These are phyloP conservation scores for Silene coronaria DNA, from an alignment of 179 eudicot genomes.

Conservation along the genomic window DNA sequence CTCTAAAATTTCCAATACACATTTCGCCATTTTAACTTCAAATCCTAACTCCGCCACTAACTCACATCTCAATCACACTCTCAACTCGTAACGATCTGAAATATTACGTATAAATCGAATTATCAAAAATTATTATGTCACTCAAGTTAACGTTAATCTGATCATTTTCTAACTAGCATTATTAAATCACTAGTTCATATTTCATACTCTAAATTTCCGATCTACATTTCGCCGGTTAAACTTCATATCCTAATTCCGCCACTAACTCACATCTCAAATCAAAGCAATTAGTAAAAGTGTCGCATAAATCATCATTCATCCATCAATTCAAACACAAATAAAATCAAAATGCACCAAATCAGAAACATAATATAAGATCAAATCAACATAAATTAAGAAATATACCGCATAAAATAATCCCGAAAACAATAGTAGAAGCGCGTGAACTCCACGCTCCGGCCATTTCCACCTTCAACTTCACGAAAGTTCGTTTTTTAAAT, in stretches of 20 bases:
- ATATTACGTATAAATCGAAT: not conserved
- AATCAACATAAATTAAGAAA: not conserved
- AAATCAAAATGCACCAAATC: not conserved
- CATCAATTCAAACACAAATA: not conserved
- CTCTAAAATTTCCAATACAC: not conserved
- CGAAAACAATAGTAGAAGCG: conserved; percentile 28
- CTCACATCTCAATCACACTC: not conserved
- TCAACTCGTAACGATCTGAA: not conserved
- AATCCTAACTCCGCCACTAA: not conserved
- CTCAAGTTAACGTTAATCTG: too few relatives aligned
- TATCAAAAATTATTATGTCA: too few relatives aligned
- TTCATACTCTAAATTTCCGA: not conserved
- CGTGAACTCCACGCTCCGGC: conserved; percentile 33
- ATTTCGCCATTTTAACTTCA: not conserved
- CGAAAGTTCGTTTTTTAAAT: not conserved
- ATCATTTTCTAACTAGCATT: too few relatives aligned
- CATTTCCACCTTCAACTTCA: conserved; percentile 1
- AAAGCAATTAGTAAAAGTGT: too few relatives aligned
- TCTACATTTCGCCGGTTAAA: not conserved
- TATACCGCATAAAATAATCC: conserved; percentile 37
- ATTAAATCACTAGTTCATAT: not conserved
- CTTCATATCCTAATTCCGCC: not conserved
- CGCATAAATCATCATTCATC: not conserved
- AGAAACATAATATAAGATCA: not conserved
- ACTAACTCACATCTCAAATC: not conserved